Conservation (phyloP, 2,329 filamentous ascomycete genomes). For the Cercospora janseana region DNA sequence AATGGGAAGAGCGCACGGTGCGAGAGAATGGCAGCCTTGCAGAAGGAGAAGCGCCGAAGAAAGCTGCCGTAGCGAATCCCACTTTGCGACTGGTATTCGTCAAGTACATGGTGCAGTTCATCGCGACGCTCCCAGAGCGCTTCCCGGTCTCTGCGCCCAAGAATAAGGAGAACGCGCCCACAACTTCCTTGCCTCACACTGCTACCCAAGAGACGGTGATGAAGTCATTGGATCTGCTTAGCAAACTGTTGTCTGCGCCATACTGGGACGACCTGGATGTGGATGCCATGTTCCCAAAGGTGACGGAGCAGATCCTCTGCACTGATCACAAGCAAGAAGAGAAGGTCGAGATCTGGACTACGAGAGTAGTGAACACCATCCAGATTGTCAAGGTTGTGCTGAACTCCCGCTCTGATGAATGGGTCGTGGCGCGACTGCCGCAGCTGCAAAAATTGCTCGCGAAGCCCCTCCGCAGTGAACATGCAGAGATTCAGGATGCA, state of each 20-base stretch:
- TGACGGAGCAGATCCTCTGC: conserved; percentile 79
- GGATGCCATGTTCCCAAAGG: conserved; percentile 78
- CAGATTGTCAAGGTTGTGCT: conserved; percentile 89
- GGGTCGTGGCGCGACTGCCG: conserved; percentile 76
- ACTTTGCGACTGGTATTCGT: conserved; percentile 74
- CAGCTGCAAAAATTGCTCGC: conserved; percentile 84
- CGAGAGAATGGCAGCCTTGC: conserved; percentile 52
- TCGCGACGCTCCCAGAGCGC: conserved; percentile 82
- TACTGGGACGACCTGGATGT: conserved; percentile 92
- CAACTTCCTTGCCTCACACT: conserved; percentile 43
- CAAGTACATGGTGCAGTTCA: conserved; percentile 94
- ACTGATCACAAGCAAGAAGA: conserved; percentile 61
- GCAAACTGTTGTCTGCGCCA: conserved; percentile 78
- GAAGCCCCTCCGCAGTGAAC: conserved; percentile 83
- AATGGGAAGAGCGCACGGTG: conserved; percentile 84
- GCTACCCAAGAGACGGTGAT: conserved; percentile 70
- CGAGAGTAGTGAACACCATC: conserved; percentile 87
- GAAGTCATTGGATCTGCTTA: conserved; percentile 76
- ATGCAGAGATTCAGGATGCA: conserved; percentile 90
- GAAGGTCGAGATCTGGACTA: conserved; percentile 69
- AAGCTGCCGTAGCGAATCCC: conserved; percentile 43
- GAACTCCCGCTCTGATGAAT: conserved; percentile 83
- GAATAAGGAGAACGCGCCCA: conserved; percentile 49
- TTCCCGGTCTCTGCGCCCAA: conserved; percentile 69
- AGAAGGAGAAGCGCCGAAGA: conserved; percentile 32